phyloP scores from a whole-genome alignment of 164 flowering plant genomes.

The Liquidambar formosana region DNA sequence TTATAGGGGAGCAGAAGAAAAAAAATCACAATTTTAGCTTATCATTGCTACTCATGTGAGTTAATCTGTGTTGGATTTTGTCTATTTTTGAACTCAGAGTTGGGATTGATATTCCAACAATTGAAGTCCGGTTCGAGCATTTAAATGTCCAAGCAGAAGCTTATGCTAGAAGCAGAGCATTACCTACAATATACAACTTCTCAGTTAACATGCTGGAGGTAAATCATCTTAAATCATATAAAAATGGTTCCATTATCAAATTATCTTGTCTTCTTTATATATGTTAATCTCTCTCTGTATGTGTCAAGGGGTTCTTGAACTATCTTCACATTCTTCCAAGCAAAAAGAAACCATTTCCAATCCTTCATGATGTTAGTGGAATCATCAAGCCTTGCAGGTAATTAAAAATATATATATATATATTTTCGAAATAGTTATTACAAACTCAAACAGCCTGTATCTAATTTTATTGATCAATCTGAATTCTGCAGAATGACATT shows the following conservation, averaged over 20 bases:
- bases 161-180: conserved; percentile 55
- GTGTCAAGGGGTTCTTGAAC: conserved; percentile 45
- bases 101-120: conserved; percentile 40
- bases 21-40: background rate
- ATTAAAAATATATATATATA: no score
- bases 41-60: no score
- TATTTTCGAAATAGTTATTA: background rate
- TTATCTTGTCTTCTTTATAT: background rate
- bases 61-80: background rate
- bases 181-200: conserved; percentile 60
- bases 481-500: conserved; percentile 43
- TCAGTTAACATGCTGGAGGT: conserved; percentile 56
- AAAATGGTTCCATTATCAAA: background rate
- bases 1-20: no score
- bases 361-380: conserved; percentile 63
- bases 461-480: background rate
- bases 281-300: background rate
- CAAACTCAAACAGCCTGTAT: background rate
- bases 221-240: background rate
- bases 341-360: conserved; percentile 42
- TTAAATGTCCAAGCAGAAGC: conserved; percentile 52
- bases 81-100: conserved; percentile 25
- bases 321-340: conserved; percentile 54
- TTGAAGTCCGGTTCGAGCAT: conserved; percentile 46
- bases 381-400: conserved; percentile 61